Evolutionary conservation across 495 filamentous ascomycete genomes (phyloP).

Genomic region (Sporormia fimetaria): DNA sequence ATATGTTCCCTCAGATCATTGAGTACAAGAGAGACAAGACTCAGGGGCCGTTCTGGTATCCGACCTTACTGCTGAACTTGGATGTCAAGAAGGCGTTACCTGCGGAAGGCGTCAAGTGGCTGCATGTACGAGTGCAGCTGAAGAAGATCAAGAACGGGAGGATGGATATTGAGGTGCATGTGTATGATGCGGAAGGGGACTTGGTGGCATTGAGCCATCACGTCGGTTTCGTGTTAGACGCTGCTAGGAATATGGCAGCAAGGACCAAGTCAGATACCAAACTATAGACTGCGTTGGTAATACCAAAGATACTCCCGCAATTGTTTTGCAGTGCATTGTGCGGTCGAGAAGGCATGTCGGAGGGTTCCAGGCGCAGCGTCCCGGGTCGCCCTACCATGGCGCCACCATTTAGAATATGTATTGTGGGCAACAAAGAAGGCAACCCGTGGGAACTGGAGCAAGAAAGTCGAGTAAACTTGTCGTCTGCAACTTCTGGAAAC

Average conservation of each 20-base stretch:
- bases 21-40: slow-evolving; percentile 31
- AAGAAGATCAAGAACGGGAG: slow-evolving; percentile 38
- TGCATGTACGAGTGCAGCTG: slow-evolving; percentile 31
- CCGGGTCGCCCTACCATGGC: background rate
- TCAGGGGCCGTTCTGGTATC: slow-evolving; percentile 56
- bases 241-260: slow-evolving; percentile 28
- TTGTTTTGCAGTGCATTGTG: too few species aligned
- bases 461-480: too few species aligned
- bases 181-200: slow-evolving; percentile 32
- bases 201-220: slow-evolving; percentile 35
- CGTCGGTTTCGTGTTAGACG: slow-evolving; percentile 29
- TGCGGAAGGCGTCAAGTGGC: slow-evolving; percentile 34
- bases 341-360: background rate
- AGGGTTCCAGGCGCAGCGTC: background rate
- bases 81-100: slow-evolving; percentile 39
- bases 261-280: slow-evolving; percentile 26
- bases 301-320: background rate
- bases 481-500: too few species aligned
- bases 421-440: too few species aligned
- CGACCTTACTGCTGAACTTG: slow-evolving; percentile 51
- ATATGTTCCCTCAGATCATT: slow-evolving; percentile 52
- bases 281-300: slow-evolving; percentile 11
- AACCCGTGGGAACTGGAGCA: too few species aligned
- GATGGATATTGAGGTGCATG: slow-evolving; percentile 34
- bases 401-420: too few species aligned